Conservation (phyloP, 345 rosid genomes). For the Citrus cavaleriei region DNA sequence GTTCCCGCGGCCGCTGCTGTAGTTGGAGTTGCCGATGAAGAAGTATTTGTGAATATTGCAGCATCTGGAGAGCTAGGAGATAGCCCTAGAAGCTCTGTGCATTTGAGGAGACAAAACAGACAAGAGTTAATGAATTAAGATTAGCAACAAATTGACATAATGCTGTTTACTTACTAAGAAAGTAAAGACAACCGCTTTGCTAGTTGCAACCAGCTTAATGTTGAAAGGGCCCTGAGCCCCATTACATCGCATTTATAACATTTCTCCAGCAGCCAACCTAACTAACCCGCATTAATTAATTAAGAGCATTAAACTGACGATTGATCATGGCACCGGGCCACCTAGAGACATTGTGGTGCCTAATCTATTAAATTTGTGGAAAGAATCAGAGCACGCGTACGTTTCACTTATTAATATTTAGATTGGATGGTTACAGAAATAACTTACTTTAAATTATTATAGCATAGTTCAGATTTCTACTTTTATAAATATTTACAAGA, state of each 20-base stretch:
- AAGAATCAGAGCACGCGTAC: no score
- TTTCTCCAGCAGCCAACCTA: not conserved
- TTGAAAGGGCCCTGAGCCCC: not conserved
- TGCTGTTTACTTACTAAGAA: not conserved
- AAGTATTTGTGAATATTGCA: slow-evolving; percentile 45
- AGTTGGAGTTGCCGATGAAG: slow-evolving; percentile 30
- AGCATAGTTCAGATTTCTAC: no score
- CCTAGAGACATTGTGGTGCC: not conserved
- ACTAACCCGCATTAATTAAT: not conserved
- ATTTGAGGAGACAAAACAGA: not conserved
- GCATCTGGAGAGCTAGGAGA: slow-evolving; percentile 81
- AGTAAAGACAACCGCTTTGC: not conserved
- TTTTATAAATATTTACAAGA: no score
- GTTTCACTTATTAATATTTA: no score
- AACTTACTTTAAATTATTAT: no score
- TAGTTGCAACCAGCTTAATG: not conserved
- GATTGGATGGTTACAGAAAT: no score
- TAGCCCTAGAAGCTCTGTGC: slow-evolving; percentile 73
- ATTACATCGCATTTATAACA: no score
- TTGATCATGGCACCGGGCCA: no score
- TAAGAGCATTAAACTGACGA: no score
- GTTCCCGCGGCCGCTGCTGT: slow-evolving; percentile 14
- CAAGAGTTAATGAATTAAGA: not conserved
- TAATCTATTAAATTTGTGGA: not conserved
- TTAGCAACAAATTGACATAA: not conserved